A percentile compares a stretch with the other conserved stretches of the same genome.
Conservation (phyloP, 805 yeast species). For the Candida nanaspora region DNA sequence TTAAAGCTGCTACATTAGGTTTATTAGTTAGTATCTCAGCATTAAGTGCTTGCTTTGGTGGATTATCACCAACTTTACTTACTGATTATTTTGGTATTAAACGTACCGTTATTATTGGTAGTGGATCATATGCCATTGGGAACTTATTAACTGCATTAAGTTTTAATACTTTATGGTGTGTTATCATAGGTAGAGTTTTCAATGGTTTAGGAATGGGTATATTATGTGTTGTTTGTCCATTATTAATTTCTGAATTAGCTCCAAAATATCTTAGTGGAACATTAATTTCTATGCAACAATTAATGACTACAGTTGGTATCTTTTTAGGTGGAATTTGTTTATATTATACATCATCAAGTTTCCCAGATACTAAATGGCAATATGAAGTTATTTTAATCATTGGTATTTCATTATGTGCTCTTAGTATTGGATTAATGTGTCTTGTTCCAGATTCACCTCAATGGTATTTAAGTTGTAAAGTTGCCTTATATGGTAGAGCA, state of each 20-base stretch:
- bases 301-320: slow-evolving; percentile 28
- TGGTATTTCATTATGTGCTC: slow-evolving; percentile 11
- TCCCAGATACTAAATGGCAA: slow-evolving; percentile 11
- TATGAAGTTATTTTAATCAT: slow-evolving; percentile 16
- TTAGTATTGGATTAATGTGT: slow-evolving; percentile 12
- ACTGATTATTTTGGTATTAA: slow-evolving; percentile 20
- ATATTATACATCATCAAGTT: slow-evolving; percentile 8
- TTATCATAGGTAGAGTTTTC: slow-evolving; percentile 21
- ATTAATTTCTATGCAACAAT: slow-evolving; percentile 24
- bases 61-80: slow-evolving; percentile 17
- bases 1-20: slow-evolving; percentile 22
- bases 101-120: slow-evolving; percentile 12
- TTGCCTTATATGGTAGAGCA: slow-evolving; percentile 9
- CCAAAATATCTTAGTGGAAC: slow-evolving; percentile 24
- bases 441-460: slow-evolving; percentile 29
- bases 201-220: slow-evolving; percentile 27
- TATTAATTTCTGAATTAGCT: slow-evolving; percentile 29
- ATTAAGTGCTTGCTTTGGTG: slow-evolving; percentile 26
- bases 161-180: neutral
- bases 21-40: slow-evolving; percentile 22
- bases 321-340: slow-evolving; percentile 22
- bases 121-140: slow-evolving; percentile 15
- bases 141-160: slow-evolving; percentile 8
- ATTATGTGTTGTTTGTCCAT: slow-evolving; percentile 25
- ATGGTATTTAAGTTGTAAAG: no score